Evolutionary conservation across 1,139 yeast genomes (phyloP).

Genomic region (Yamadazyma sp.): DNA sequence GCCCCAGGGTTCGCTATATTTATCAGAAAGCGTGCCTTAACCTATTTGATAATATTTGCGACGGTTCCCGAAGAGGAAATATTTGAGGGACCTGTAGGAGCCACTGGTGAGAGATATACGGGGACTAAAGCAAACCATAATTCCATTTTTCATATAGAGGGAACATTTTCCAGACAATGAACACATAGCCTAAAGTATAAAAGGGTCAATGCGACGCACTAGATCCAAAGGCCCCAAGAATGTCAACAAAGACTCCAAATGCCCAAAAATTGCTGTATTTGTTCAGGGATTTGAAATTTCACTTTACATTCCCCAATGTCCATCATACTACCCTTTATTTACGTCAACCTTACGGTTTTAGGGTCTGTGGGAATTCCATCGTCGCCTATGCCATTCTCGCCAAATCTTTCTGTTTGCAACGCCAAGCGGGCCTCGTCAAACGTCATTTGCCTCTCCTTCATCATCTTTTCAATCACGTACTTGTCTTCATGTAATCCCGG

Average conservation of each 20-base stretch:
- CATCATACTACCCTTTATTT: neutral
- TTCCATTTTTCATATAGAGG: neutral
- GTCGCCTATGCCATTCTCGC: constrained; percentile 51
- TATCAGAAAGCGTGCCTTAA: neutral
- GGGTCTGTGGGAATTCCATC: constrained; percentile 44
- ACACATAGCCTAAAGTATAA: too few species aligned
- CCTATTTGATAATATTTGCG: constrained; percentile 3
- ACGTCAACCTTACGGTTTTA: constrained; percentile 33
- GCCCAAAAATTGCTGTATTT: too few species aligned
- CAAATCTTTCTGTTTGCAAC: constrained; percentile 48
- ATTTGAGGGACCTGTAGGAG: too few species aligned
- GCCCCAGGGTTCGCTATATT: neutral
- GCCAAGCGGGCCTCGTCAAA: constrained; percentile 73
- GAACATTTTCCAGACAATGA: too few species aligned
- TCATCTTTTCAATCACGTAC: constrained; percentile 49
- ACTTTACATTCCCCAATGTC: too few species aligned
- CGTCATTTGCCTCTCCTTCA: constrained; percentile 47
- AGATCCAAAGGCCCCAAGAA: too few species aligned
- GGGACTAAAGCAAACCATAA: neutral
- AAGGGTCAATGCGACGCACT: too few species aligned
- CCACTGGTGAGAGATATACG: neutral
- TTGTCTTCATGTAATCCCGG: constrained; percentile 59
- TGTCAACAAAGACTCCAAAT: too few species aligned
- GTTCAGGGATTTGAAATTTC: too few species aligned
- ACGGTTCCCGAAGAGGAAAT: constrained; percentile 1